Evolutionary conservation across 805 yeast genomes (phyloP).

Genomic region (Candida pseudoglaebosa): DNA sequence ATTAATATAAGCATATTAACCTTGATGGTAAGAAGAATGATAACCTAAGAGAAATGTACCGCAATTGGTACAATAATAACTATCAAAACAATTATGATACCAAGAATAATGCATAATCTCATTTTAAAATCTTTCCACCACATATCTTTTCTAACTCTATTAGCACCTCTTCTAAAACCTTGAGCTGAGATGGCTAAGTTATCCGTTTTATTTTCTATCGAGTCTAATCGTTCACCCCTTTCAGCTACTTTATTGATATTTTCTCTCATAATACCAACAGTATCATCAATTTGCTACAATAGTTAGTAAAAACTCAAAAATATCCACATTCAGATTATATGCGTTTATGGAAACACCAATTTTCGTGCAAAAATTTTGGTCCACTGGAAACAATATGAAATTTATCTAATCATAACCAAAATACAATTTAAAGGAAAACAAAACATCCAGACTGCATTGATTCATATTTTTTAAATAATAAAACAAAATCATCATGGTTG

Average conservation of each 20-base stretch:
- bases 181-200: slow-evolving; percentile 89
- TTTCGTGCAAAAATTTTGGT: neutral
- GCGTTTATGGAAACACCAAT: too few species aligned
- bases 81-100: slow-evolving; percentile 70
- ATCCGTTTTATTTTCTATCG: slow-evolving; percentile 89
- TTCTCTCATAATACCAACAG: slow-evolving; percentile 96
- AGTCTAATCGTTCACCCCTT: slow-evolving; percentile 88
- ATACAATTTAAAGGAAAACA: too few species aligned
- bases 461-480: too few species aligned
- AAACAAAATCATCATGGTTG: too few species aligned
- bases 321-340: too few species aligned
- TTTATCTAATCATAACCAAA: too few species aligned
- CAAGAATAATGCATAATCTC: slow-evolving; percentile 83
- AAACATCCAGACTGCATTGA: too few species aligned
- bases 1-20: neutral
- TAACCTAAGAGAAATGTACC: slow-evolving; percentile 57
- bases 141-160: slow-evolving; percentile 96
- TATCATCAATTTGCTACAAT: slow-evolving; percentile 77
- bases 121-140: slow-evolving; percentile 98
- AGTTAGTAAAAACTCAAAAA: slow-evolving; percentile 21
- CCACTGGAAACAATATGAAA: neutral
- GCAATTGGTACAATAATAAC: slow-evolving; percentile 93
- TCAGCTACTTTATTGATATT: slow-evolving; percentile 94
- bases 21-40: neutral
- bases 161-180: slow-evolving; percentile 94